Evolutionary conservation across 2,329 filamentous ascomycete species (phyloP).

Genomic region (Hirsutella thompsonii): DNA sequence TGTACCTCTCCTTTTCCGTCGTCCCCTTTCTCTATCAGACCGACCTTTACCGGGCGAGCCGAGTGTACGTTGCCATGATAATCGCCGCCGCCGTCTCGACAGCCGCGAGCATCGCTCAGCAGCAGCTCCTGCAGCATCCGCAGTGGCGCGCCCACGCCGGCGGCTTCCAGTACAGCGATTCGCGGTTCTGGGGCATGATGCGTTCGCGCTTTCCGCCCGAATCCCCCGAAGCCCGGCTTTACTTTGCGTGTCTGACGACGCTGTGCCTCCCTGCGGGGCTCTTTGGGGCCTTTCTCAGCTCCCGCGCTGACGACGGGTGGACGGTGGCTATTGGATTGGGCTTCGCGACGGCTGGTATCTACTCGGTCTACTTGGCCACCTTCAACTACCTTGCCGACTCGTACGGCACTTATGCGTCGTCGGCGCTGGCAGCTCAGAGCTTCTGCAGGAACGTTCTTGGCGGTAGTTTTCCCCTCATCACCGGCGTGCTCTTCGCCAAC

Average conservation of each 20-base stretch:
- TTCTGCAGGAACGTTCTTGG: constrained; percentile 78
- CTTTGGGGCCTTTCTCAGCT: constrained; percentile 33
- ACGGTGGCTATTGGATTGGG: constrained; percentile 44
- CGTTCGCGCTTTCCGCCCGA: constrained; percentile 32
- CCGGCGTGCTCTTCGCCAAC: constrained; percentile 56
- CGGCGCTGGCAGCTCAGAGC: constrained; percentile 73
- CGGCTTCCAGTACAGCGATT: constrained; percentile 11
- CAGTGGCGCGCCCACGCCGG: constrained; percentile 16
- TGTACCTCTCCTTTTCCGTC: constrained; percentile 75
- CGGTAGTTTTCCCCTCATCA: constrained; percentile 69
- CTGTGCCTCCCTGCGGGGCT: constrained; percentile 66
- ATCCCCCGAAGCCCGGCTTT: constrained; percentile 65
- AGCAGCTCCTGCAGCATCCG: constrained; percentile 43
- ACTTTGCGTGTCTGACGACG: constrained; percentile 69
- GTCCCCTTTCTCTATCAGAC: constrained; percentile 65
- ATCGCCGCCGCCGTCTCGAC: constrained; percentile 55
- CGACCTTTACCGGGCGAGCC: constrained; percentile 52
- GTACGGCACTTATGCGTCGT: constrained; percentile 75
- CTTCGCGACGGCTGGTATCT: constrained; percentile 74
- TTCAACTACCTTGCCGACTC: constrained; percentile 91
- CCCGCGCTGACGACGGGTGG: constrained; percentile 12
- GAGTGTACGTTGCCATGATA: constrained; percentile 62
- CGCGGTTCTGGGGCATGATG: constrained; percentile 31
- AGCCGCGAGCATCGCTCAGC: constrained; percentile 57
- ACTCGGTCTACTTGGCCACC: constrained; percentile 71